Percentiles rank a stretch among this genome's conserved stretches.
These are phyloP conservation scores for Dryas drummondii DNA, from an alignment of 306 rosid species.

Conservation along the genomic window DNA sequence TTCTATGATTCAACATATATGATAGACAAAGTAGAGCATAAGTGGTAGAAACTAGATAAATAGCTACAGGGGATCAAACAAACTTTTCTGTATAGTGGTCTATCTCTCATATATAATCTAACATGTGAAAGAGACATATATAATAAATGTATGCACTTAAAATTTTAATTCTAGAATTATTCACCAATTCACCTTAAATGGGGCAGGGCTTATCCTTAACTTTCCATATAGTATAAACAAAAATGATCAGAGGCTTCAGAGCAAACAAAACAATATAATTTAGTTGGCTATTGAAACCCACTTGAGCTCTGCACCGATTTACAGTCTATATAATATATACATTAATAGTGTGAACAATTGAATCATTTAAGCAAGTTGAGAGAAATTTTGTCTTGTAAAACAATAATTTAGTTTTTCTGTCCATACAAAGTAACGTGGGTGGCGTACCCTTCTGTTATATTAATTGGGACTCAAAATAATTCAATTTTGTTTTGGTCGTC, in stretches of 20 bases:
- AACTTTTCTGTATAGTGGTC: no score
- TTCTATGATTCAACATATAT: not conserved
- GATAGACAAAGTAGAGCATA: not conserved
- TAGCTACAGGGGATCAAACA: no score
- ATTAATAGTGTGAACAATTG: not conserved
- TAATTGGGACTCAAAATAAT: not conserved
- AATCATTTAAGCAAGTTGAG: slow-evolving; percentile 5
- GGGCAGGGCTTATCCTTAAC: no score
- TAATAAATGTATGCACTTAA: no score
- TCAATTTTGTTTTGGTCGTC: not conserved
- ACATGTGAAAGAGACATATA: no score
- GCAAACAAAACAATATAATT: not conserved
- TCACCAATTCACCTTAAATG: no score
- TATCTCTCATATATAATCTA: no score
- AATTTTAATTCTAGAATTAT: no score
- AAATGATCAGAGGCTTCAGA: not conserved
- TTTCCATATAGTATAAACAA: not conserved
- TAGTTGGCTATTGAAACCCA: not conserved
- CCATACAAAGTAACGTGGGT: no score
- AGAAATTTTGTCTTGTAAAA: not conserved
- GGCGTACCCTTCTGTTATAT: not conserved
- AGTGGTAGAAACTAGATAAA: no score
- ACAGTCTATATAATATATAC: no score
- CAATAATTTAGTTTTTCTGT: not conserved
- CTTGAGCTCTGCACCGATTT: not conserved